Evolutionary conservation across 257 asterid genomes (phyloP).

Genomic region (Primulina eburnea): DNA sequence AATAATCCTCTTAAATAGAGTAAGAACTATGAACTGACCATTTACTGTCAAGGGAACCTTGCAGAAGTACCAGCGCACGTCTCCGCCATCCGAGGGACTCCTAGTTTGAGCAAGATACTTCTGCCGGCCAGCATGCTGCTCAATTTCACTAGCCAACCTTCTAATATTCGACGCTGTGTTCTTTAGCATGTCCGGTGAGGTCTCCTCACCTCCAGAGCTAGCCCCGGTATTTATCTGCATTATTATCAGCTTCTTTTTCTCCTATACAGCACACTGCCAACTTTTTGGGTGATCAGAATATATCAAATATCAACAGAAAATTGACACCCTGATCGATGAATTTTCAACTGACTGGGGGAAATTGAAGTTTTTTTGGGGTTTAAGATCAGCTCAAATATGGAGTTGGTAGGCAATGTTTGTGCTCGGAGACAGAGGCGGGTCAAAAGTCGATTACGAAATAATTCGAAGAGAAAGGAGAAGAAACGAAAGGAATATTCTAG

Average conservation of each 20-base stretch:
- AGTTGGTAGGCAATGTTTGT: no score
- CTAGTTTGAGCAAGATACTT: conserved; percentile 86
- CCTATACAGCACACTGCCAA: conserved; percentile 4
- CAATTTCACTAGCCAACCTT: conserved; percentile 80
- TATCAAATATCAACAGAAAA: not conserved
- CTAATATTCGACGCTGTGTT: conserved; percentile 88
- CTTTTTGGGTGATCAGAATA: not conserved
- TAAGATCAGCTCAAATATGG: no score
- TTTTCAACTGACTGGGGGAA: no score
- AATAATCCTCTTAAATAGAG: not conserved
- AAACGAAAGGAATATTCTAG: no score
- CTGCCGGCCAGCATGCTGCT: conserved; percentile 78
- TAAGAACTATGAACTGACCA: conserved; percentile 44
- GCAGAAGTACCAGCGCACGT: conserved; percentile 92
- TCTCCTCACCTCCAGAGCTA: conserved; percentile 32
- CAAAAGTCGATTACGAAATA: no score
- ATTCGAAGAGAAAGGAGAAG: no score
- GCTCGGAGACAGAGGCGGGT: no score
- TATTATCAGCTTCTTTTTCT: conserved; percentile 15
- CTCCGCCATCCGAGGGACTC: conserved; percentile 96
- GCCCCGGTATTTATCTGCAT: conserved; percentile 23
- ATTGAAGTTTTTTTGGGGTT: no score
- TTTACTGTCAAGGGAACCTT: conserved; percentile 63
- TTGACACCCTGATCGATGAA: no score
- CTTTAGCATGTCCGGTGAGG: conserved; percentile 72